Evolutionary conservation across 371 early-diverging fungal genomes (phyloP).

Genomic region (Mortierella polycephala): DNA sequence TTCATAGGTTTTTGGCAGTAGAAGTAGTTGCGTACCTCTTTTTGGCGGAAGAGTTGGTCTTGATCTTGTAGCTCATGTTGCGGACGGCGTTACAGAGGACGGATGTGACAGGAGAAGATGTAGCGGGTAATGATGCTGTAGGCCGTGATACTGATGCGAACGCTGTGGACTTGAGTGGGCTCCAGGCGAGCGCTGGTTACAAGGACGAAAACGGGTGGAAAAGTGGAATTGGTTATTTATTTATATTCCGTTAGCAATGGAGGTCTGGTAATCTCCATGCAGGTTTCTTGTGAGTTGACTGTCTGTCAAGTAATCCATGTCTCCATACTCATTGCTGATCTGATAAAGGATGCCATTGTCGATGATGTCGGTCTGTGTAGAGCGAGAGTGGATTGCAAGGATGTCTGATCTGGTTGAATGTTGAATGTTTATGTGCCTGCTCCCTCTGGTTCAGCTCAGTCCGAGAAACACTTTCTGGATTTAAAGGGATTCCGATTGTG

Average conservation of each 20-base stretch:
- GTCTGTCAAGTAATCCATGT: no score
- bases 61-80: constrained; percentile 55
- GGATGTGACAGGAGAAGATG: constrained; percentile 34
- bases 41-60: constrained; percentile 58
- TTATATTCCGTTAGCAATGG: no score
- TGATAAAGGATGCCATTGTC: constrained; percentile 49
- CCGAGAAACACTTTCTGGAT: no score
- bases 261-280: no score
- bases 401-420: neutral
- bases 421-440: no score
- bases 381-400: neutral
- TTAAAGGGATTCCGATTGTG: no score
- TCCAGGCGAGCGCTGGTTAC: constrained; percentile 50
- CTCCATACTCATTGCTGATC: constrained; percentile 47
- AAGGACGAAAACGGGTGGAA: neutral
- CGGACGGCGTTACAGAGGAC: constrained; percentile 50
- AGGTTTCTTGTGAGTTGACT: no score
- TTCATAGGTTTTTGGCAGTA: neutral
- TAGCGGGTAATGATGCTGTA: constrained; percentile 15
- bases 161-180: constrained; percentile 42
- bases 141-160: constrained; percentile 33
- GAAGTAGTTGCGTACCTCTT: constrained; percentile 43
- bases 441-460: no score
- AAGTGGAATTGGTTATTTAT: neutral
- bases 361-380: neutral